Evolutionary conservation across 2,329 filamentous ascomycete genomes (phyloP).

Genomic region (Penicillium rolfsii): DNA sequence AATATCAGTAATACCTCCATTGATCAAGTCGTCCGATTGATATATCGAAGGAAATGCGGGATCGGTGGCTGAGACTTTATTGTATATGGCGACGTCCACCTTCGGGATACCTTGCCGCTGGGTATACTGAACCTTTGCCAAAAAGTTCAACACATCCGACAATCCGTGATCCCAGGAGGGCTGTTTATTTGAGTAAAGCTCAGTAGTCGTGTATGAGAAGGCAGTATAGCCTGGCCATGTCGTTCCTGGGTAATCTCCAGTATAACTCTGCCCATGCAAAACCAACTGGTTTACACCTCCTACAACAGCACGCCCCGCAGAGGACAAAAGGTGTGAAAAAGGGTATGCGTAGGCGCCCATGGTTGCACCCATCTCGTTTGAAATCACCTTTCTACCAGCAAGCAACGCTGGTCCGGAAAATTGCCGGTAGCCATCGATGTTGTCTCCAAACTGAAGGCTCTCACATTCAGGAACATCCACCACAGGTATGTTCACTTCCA

Average conservation of each 20-base stretch:
- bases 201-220: constrained; percentile 37
- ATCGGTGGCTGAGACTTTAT: background rate
- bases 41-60: background rate
- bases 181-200: background rate
- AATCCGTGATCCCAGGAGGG: background rate
- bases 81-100: background rate
- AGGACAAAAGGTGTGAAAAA: constrained; percentile 36
- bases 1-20: background rate
- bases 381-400: constrained; percentile 43
- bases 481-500: constrained; percentile 38
- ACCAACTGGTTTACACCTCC: constrained; percentile 51
- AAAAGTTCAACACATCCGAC: background rate
- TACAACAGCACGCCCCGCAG: constrained; percentile 45
- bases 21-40: background rate
- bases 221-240: constrained; percentile 55
- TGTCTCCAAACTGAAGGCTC: constrained; percentile 38
- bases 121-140: background rate
- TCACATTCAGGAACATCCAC: constrained; percentile 47
- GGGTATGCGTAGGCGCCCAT: constrained; percentile 9
- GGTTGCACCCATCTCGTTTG: constrained; percentile 36
- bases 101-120: background rate
- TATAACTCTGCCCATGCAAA: constrained; percentile 50
- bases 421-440: constrained; percentile 46
- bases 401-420: constrained; percentile 46
- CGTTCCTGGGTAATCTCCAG: constrained; percentile 49